Conservation (phyloP, 345 rosid species). For the Acer negundo region DNA sequence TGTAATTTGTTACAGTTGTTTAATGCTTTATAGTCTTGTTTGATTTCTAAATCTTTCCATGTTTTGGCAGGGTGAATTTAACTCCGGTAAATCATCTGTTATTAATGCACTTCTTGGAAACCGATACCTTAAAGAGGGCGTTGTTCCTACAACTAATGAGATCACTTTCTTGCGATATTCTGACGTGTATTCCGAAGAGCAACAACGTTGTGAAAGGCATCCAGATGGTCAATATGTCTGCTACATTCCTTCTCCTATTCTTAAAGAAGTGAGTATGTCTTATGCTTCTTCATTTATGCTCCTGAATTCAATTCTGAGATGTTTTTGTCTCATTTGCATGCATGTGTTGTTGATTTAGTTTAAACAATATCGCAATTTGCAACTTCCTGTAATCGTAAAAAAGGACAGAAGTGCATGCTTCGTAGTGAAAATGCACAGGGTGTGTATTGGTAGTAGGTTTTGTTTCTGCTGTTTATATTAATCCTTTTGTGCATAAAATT, state of each 20-base stretch:
- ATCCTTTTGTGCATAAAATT: background rate
- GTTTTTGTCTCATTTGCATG: background rate
- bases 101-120: slow-evolving; percentile 94
- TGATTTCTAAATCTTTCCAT: slow-evolving; percentile 24
- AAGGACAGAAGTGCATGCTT: background rate
- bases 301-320: slow-evolving; percentile 3
- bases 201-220: slow-evolving; percentile 77
- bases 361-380: background rate
- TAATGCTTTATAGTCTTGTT: background rate
- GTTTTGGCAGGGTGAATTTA: slow-evolving; percentile 79
- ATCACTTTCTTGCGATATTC: slow-evolving; percentile 85
- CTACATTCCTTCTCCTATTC: slow-evolving; percentile 89
- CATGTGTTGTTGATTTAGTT: background rate
- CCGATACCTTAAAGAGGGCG: slow-evolving; percentile 87
- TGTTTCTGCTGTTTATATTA: background rate
- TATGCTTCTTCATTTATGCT: slow-evolving; percentile 9
- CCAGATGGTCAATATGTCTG: slow-evolving; percentile 93
- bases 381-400: background rate
- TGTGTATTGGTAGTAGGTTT: background rate
- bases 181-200: slow-evolving; percentile 55
- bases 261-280: slow-evolving; percentile 68
- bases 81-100: slow-evolving; percentile 94
- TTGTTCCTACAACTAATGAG: slow-evolving; percentile 94
- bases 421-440: background rate
- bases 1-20: slow-evolving; percentile 12